Percentiles rank a stretch among this genome's conserved stretches.
These are phyloP conservation scores for Mortierella sp. DNA, from an alignment of 371 early-diverging fungal genomes.

Conservation along the genomic window DNA sequence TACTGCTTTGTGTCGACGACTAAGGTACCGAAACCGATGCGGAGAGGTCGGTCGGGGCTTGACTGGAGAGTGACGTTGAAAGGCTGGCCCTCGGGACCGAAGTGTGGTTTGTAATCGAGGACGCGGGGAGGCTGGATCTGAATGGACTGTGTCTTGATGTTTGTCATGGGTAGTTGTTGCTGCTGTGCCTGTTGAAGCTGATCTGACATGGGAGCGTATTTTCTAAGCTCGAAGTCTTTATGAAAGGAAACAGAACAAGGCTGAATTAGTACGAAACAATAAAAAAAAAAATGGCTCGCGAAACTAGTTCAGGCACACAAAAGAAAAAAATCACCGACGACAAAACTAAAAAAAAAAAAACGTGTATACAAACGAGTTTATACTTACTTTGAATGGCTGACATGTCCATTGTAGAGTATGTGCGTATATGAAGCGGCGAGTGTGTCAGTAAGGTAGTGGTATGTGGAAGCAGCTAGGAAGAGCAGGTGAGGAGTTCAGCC, in stretches of 20 bases:
- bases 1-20: constrained; percentile 53
- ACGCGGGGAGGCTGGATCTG: constrained; percentile 39
- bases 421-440: neutral
- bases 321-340: no score
- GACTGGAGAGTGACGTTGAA: constrained; percentile 45
- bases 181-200: constrained; percentile 20
- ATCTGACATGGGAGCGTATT: constrained; percentile 46
- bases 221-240: constrained; percentile 50
- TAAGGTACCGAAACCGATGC: constrained; percentile 51
- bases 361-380: no score
- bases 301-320: no score
- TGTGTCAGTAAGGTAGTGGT: no score
- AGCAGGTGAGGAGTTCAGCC: neutral
- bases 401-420: constrained; percentile 20
- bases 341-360: no score
- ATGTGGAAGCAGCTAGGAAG: no score
- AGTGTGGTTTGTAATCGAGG: constrained; percentile 46
- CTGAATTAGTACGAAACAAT: no score
- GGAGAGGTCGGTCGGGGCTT: constrained; percentile 30
- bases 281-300: neutral
- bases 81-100: constrained; percentile 39
- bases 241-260: neutral
- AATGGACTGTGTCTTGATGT: constrained; percentile 20
- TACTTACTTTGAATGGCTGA: constrained; percentile 32
- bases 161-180: constrained; percentile 20